Base-by-base conservation (phyloP, 495 filamentous ascomycete genomes). In the Lepraria neglecta region DNA sequence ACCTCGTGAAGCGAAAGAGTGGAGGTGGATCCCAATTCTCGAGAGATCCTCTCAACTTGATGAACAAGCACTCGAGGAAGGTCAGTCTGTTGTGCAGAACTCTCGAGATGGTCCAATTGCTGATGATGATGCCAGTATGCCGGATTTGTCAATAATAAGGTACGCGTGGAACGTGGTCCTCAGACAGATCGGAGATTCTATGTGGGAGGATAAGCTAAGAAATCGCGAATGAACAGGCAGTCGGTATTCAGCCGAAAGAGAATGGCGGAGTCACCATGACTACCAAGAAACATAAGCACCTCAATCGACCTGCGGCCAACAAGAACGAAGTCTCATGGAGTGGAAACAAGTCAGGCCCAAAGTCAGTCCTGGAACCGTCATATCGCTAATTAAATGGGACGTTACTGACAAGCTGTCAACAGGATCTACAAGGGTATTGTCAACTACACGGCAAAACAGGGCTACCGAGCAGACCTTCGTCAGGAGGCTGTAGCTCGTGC, bases 91-190 rank as follows among this genome's bases (percentile, higher is more conserved):
- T 61, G 15, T 31, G 11, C 27, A 1, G 61, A 47, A 47, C 27
- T 43, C 19, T 33, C 10, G 42, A 51, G 27, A 7, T 9, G n/a
- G 42, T 35, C 52, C 42, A 12, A 33, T 50, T 28, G 47, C 58
- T 62, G 30, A 64, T 11, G 24, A 12, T 63, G 58, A 48, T 31
- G 69, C 64, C 73, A 92, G 89, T 84, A 95, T 76, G 87, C 89
- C 63, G 94, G 94, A 64, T 91, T 87, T 73, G 82, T 91, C 71
- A 95, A 95, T 78, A 85, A 86, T 76, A 92, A 97, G 90, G 92
- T 96, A 86, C 74, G 70, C 68, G 30, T 58, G 50, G 53, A 69
- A 30, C 15, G 40, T 59, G 59, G 48, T 48, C 42, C 24, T 6
- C 31, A 14, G 1, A 27, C 19, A 12, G 24, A 56, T 17, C 7